A percentile compares a stretch with the other conserved stretches of the same genome.
These are phyloP conservation scores for Cyclostephanos tholiformis DNA, from an alignment of 108 stramenopile genomes.

Conservation along the genomic window DNA sequence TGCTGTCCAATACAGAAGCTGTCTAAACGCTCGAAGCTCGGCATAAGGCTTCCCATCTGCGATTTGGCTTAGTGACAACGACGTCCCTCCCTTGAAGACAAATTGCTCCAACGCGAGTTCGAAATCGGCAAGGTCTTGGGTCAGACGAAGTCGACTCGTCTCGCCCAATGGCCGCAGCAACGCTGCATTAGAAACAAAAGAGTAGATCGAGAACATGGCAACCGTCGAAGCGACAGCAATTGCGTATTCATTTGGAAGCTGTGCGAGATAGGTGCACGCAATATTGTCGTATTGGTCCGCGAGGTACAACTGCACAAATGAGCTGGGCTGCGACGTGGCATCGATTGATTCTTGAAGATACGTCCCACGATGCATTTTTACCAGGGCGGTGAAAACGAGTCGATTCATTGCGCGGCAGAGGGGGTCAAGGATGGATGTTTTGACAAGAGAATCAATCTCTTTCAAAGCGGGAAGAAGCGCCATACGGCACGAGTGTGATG, in stretches of 20 bases:
- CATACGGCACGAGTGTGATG: constrained; percentile 66
- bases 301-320: constrained; percentile 80
- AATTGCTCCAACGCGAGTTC: constrained; percentile 81
- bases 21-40: constrained; percentile 82
- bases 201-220: constrained; percentile 80
- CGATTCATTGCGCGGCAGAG: constrained; percentile 70
- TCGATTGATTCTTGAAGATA: constrained; percentile 53
- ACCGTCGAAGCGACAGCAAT: constrained; percentile 70
- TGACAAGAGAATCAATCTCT: constrained; percentile 77
- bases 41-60: constrained; percentile 79
- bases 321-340: constrained; percentile 37
- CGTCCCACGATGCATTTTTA: constrained; percentile 78
- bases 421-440: constrained; percentile 61
- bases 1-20: constrained; percentile 88
- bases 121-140: constrained; percentile 87
- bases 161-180: constrained; percentile 81
- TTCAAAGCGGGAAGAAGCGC: constrained; percentile 71
- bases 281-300: constrained; percentile 61
- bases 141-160: constrained; percentile 66
- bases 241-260: constrained; percentile 70
- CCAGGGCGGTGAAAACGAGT: constrained; percentile 57
- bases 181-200: constrained; percentile 79
- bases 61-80: constrained; percentile 64
- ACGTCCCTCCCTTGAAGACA: constrained; percentile 61
- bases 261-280: constrained; percentile 56